A percentile compares a stretch with the other conserved stretches of the same genome.
Conservation (phyloP, 495 filamentous ascomycete genomes). For the Viridothelium virens region DNA sequence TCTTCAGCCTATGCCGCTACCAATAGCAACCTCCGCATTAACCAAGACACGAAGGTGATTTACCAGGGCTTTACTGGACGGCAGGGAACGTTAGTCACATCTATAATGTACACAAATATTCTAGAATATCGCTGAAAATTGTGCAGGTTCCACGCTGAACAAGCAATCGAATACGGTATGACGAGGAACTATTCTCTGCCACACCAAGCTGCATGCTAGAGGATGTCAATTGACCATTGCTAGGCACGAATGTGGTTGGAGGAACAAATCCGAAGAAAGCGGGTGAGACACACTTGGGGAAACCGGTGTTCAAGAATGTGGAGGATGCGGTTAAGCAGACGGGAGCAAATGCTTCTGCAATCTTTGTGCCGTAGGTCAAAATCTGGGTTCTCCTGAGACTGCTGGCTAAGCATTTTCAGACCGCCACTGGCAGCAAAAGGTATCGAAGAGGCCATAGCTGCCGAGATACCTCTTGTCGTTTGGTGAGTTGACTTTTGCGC, state of each 20-base stretch:
- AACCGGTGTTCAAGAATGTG: constrained; percentile 88
- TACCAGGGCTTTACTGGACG: constrained; percentile 98
- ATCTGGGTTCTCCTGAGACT: background rate
- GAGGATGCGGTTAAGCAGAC: constrained; percentile 83
- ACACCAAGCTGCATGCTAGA: constrained; percentile 22
- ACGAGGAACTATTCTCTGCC: constrained; percentile 14
- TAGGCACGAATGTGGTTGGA: constrained; percentile 94
- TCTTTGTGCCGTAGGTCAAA: constrained; percentile 76
- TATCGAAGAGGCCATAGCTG: constrained; percentile 93
- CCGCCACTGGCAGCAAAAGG: constrained; percentile 84
- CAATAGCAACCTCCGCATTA: constrained; percentile 85
- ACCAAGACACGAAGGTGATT: constrained; percentile 81
- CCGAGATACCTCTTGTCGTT: constrained; percentile 87
- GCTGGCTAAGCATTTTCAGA: constrained; percentile 36
- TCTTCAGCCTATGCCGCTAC: constrained; percentile 70
- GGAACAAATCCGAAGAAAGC: constrained; percentile 99
- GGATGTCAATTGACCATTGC: constrained; percentile 33
- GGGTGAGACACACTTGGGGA: constrained; percentile 77
- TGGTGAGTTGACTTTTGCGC: constrained; percentile 46
- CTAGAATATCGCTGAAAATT: constrained; percentile 35
- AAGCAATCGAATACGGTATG: constrained; percentile 96
- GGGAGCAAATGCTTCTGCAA: constrained; percentile 82
- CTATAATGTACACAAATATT: background rate
- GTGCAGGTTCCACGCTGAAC: constrained; percentile 85
- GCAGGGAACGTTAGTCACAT: constrained; percentile 84